Evolutionary conservation across 1,284 basidiomycete species (phyloP).

Genomic region (Termitomyces sp.): DNA sequence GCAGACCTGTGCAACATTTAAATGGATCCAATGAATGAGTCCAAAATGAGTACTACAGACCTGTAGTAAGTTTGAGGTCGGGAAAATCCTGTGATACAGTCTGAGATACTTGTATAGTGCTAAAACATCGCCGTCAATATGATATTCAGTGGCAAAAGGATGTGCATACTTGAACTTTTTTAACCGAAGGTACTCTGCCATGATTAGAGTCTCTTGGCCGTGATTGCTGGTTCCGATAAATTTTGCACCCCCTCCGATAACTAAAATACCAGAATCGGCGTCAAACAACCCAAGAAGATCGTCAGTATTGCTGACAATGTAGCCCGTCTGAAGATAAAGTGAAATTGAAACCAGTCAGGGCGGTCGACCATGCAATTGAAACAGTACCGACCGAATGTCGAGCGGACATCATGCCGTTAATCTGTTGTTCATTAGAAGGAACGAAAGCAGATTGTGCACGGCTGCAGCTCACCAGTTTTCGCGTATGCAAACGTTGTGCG

Average conservation of each 20-base stretch:
- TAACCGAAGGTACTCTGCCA: constrained; percentile 81
- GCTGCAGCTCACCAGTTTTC: constrained; percentile 59
- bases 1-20: constrained; percentile 40
- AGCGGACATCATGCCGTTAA: constrained; percentile 73
- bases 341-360: not conserved
- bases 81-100: constrained; percentile 71
- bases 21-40: not conserved
- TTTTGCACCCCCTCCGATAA: constrained; percentile 84
- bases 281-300: constrained; percentile 81
- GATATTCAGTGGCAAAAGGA: not conserved
- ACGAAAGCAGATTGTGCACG: not conserved
- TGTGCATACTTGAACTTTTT: constrained; percentile 64
- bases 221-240: constrained; percentile 77
- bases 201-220: constrained; percentile 81
- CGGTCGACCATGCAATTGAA: not conserved
- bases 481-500: constrained; percentile 70
- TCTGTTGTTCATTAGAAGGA: constrained; percentile 35
- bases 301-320: constrained; percentile 85
- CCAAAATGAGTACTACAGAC: constrained; percentile 20
- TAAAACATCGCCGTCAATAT: constrained; percentile 16
- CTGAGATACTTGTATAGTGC: constrained; percentile 65
- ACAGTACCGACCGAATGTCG: constrained; percentile 48
- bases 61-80: constrained; percentile 66
- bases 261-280: constrained; percentile 80
- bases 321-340: constrained; percentile 54